phyloP scores from a whole-genome alignment of 495 filamentous ascomycete genomes.

The Durotheca rogersii region DNA sequence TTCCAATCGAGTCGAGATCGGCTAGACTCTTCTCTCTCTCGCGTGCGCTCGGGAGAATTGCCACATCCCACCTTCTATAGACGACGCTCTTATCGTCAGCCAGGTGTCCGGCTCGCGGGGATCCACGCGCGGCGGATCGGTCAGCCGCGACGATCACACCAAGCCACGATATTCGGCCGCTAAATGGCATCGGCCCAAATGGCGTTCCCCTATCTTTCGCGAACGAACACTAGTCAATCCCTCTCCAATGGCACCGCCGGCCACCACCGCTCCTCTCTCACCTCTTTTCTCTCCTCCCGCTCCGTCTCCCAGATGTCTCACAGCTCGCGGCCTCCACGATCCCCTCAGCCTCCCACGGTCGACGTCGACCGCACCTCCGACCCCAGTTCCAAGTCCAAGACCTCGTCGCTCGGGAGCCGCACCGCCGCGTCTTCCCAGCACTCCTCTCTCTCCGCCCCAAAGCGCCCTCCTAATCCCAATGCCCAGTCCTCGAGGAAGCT shows the following conservation, averaged over 20 bases:
- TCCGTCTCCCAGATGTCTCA: slow-evolving; percentile 55
- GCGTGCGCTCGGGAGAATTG: too few species aligned
- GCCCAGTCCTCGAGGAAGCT: slow-evolving; percentile 52
- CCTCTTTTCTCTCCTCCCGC: slow-evolving; percentile 60
- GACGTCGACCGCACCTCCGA: slow-evolving; percentile 54
- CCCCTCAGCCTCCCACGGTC: slow-evolving; percentile 50
- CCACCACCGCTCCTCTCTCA: slow-evolving; percentile 48
- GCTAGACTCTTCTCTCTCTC: too few species aligned
- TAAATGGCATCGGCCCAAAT: slow-evolving; percentile 29
- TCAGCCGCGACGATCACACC: slow-evolving; percentile 29
- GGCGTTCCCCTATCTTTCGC: slow-evolving; percentile 29
- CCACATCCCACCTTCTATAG: too few species aligned
- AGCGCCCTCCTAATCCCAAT: slow-evolving; percentile 43
- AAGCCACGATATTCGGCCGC: slow-evolving; percentile 8
- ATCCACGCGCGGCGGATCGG: slow-evolving; percentile 20
- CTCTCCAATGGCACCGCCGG: slow-evolving; percentile 28
- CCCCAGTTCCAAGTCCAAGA: slow-evolving; percentile 58
- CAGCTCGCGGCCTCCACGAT: slow-evolving; percentile 49
- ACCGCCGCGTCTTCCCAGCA: slow-evolving; percentile 49
- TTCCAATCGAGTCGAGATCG: slow-evolving; percentile 5
- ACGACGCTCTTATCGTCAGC: not conserved
- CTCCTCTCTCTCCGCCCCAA: slow-evolving; percentile 52
- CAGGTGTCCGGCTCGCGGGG: not conserved
- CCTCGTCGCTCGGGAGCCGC: slow-evolving; percentile 50
- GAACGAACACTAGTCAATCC: slow-evolving; percentile 35